Base-by-base conservation (phyloP, 148 eudicot species). In the Cornus kousa region DNA sequence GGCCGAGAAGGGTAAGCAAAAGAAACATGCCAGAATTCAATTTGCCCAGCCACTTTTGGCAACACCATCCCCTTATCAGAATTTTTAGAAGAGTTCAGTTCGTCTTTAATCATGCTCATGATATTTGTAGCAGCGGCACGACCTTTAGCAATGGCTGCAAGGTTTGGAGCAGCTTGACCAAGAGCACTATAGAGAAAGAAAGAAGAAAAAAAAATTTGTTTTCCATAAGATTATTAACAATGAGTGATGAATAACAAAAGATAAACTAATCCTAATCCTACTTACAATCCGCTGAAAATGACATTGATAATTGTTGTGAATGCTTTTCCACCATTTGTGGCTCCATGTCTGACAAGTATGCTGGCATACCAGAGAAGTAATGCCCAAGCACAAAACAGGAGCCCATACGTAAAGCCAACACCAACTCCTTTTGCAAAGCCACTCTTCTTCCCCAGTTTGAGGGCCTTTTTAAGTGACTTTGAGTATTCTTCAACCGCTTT, bases 281-380 rank as follows among this genome's bases (percentile, higher is more conserved):
- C 97, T 90, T 85, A 92, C 97, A 92, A 90, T 83, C 93, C 97
- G 65, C 92, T 87, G 81, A 82, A 86, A 74, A 92, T 84, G 81
- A 92, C 91, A 71, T 92, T 90, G 43, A 89, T 70, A 46, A 92
- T 92, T n/a, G 97, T 90, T 14, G 92, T 85, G 76, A 92, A 90
- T 10, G 91, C 90, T 83, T 90, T 87, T 13, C 97, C 94, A 70
- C 94, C 97, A 83, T 87, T 82, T 19, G 97, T 89, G 74, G 82
- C 78, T 31, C 68, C 77, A 53, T 85, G 87, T 72, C 82, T 74
- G 46, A 92, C 88, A 66, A 92, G 94, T 72, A 87, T n/a, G 71
- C 94, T 87, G 23, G 92, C 90, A 71, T 90, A 92, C 91, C 93
- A 90, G 72, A 90, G 88, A 71, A 92, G 93, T 62, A 92, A 83